Conservation (phyloP, 495 filamentous ascomycete genomes). For the Trichoderma asperelloides region DNA sequence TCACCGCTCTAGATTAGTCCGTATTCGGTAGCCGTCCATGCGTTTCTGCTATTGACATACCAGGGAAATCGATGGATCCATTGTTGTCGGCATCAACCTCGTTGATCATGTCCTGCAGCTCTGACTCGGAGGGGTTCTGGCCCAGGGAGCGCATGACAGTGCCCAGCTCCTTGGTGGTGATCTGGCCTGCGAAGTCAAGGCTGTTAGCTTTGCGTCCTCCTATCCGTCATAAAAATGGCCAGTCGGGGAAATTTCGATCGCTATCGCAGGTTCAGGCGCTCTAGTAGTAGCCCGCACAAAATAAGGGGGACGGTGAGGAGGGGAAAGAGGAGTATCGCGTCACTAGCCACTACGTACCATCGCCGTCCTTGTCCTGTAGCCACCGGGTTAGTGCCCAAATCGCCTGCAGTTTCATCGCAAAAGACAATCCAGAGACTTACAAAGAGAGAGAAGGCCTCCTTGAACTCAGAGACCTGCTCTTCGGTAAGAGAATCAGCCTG, state of each 20-base stretch:
- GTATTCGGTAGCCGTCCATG: slow-evolving; percentile 14
- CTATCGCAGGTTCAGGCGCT: neutral
- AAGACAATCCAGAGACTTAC: slow-evolving; percentile 51
- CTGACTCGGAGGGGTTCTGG: slow-evolving; percentile 97
- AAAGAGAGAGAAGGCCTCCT: slow-evolving; percentile 99
- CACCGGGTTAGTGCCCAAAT: neutral
- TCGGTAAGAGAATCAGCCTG: slow-evolving; percentile 92
- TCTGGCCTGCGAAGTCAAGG: slow-evolving; percentile 61
- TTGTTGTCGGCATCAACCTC: slow-evolving; percentile 99
- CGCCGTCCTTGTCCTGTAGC: slow-evolving; percentile 94
- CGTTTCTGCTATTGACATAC: slow-evolving; percentile 39
- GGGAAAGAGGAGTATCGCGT: slow-evolving; percentile 9
- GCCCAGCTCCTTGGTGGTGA: slow-evolving; percentile 98
- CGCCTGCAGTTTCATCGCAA: neutral
- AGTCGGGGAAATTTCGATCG: neutral
- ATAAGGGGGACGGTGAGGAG: neutral
- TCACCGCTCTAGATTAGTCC: slow-evolving; percentile 20
- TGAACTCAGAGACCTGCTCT: slow-evolving; percentile 99
- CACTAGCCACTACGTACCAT: slow-evolving; percentile 64
- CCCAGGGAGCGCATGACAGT: slow-evolving; percentile 99
- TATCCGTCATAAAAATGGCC: neutral
- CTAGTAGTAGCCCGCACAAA: neutral
- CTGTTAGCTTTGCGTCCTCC: neutral
- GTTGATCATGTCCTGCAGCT: slow-evolving; percentile 99
- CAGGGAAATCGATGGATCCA: slow-evolving; percentile 98